Evolutionary conservation across 2,329 filamentous ascomycete species (phyloP), one percentile per base, ranked within the genome.

Genomic region (Verticillium albo-atrum): DNA sequence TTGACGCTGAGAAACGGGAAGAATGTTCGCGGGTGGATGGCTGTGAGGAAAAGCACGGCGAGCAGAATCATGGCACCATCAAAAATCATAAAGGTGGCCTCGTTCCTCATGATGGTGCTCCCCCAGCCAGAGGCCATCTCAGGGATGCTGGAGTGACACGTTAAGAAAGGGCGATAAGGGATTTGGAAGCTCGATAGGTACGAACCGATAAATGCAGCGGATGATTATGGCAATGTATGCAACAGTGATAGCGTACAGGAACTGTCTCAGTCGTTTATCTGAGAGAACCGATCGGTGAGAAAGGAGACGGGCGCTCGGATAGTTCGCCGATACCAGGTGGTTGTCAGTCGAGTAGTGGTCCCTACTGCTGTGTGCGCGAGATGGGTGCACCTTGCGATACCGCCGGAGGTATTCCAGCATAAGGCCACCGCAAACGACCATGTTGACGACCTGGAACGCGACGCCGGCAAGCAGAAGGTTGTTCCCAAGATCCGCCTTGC

Each of bases 381-480:
- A 32, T 14, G 30, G 6, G 9, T 32, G 30, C 2, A 3, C 30
- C 35, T 56, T 50, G 9, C 42, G 30, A 6, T 32, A 32, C 9
- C 61, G 37, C 20, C 32, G 37, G 15, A 56, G 12, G 27, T 67
- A 67, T 0, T 66, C 14, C 4, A 67, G 54, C 65, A 67, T 67
- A n/a, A 67, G 30, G 0, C 61, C 57, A 2, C 65, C 66, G 9
- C 66, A 67, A 17, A 66, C 61, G 4, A 67, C 27, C 66, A 67
- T 67, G 4, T 67, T 67, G 7, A 52, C 64, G 55, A 67, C 56
- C 14, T 67, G 66, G 2, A 67, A 67, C 3, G 64, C 55, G 1
- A 66, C 64, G 51, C 66, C 66, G 0, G 64, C 66, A 5, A 68
- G 59, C 2, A 70, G 56, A 15, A 68, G 58, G 23, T 56, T 57